Evolutionary conservation across 2,329 filamentous ascomycete species (phyloP), one percentile per base, ranked within the genome.

Genomic region (Calonectria naviculata): DNA sequence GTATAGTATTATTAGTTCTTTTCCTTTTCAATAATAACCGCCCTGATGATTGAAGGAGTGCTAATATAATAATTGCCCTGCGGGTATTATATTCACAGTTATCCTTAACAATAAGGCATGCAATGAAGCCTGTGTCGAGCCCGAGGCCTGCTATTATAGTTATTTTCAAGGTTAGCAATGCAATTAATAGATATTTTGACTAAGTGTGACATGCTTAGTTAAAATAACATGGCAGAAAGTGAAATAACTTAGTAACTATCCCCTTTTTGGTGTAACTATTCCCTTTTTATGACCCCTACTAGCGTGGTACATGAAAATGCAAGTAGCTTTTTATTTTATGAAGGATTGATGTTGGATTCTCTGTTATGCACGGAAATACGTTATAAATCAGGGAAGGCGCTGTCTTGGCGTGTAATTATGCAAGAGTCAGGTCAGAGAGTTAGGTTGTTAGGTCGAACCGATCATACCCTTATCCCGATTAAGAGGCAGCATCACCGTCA

Each of bases 401-500:
- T 8, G n/a, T 42, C 41, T 42, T 19, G 8, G 5, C 5, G 19
- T 19, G 17, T 19, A 19, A 42, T 42, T 42, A 42, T 42, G 8
- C 17, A 42, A 42, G 8, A 42, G n/a, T 34, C 31, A 34, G 31
- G 31, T 34, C n/a, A n/a, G n/a, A n/a, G n/a, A n/a, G n/a, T n/a
- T n/a, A n/a, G n/a, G n/a, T n/a, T n/a, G n/a, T n/a, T n/a, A n/a
- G n/a, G n/a, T n/a, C n/a, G n/a, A n/a, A n/a, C n/a, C n/a, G n/a
- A n/a, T n/a, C n/a, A n/a, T n/a, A n/a, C n/a, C n/a, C n/a, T n/a
- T n/a, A n/a, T 65, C 62, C 62, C 1, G 15, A 49, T 65, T 21
- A 41, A 56, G 47, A 26, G 47, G 49, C 34, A 54, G 46, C 62
- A 65, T 21, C 61, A 44, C 56, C 61, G 61, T 64, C 42, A 49